A percentile compares a stretch with the other conserved stretches of the same genome.
Conservation (phyloP, 2,329 filamentous ascomycete genomes). For the Aciculosporium take region DNA sequence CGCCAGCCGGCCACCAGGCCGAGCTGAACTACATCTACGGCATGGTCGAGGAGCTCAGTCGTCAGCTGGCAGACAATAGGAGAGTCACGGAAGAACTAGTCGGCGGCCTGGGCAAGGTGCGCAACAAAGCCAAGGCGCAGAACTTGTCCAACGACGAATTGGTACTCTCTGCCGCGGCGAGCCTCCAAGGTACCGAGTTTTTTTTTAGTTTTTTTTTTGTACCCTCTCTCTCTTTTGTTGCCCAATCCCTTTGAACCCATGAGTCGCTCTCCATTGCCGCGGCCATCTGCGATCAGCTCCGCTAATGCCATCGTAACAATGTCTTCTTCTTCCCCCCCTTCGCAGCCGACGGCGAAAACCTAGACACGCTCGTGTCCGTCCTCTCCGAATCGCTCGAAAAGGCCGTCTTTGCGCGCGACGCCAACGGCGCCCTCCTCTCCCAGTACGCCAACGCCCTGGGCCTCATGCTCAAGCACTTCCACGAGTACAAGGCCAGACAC, state of each 20-base stretch:
- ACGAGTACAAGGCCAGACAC: slow-evolving; percentile 51
- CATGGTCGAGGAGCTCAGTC: slow-evolving; percentile 53
- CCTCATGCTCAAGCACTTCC: slow-evolving; percentile 47
- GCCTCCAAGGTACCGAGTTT: slow-evolving; percentile 36
- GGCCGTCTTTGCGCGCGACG: slow-evolving; percentile 43
- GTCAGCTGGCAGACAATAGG: slow-evolving; percentile 47
- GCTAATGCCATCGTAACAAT: too few relatives aligned
- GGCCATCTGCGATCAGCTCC: too few relatives aligned
- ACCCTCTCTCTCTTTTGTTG: too few relatives aligned
- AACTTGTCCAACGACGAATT: slow-evolving; percentile 44
- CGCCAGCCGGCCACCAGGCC: slow-evolving; percentile 52
- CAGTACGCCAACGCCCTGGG: slow-evolving; percentile 44
- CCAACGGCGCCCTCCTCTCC: slow-evolving; percentile 42
- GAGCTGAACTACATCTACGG: slow-evolving; percentile 55
- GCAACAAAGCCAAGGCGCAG: slow-evolving; percentile 38
- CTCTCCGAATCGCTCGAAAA: slow-evolving; percentile 49
- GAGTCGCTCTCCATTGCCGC: too few relatives aligned
- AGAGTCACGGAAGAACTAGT: slow-evolving; percentile 50
- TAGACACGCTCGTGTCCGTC: slow-evolving; percentile 46
- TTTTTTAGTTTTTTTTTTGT: not conserved
- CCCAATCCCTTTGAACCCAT: too few relatives aligned
- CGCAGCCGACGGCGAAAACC: slow-evolving; percentile 42
- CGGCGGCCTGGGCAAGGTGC: slow-evolving; percentile 45
- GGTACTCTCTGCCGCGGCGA: slow-evolving; percentile 38
- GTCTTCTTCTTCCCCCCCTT: not conserved